Base-by-base conservation (phyloP, 352 stramenopile genomes). In the Phytophthora palmivora region DNA sequence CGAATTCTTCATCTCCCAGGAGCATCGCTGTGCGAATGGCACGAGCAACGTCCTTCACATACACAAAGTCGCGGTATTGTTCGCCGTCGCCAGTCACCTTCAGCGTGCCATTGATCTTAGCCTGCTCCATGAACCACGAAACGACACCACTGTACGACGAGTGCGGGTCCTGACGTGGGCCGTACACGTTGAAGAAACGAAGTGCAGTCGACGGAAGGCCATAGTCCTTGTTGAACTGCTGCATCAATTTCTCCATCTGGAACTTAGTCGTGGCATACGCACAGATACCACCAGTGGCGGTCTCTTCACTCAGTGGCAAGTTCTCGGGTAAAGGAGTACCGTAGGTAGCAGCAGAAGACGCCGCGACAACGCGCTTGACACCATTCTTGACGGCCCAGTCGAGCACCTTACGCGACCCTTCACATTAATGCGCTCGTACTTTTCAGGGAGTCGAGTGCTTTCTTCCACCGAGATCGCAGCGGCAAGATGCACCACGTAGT, bases 101-200 rank as follows among this genome's bases (percentile, higher is more conserved):
- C 58, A 94, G 63, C 15, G 82, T 89, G 43, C 82, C 84, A 60
- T 94, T 91, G 62, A 83, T 90, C 67, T 88, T 88, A 28, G 86
- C 84, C 72, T 92, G 82, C 62, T 94, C 86, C 86, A 94, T 94
- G 64, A 94, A 91, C 83, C 81, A 92, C 37, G 86, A 92, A 22
- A 94, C 80, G 24, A 94, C 86, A 14, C 86, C 86, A 47, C 84
- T 92, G 71, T 94, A 92, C 14, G 82, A 89, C 54, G 86, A 94
- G 70, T 92, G 75, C 2, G 86, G 84, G 55, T 94, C 86, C 58
- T 94, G 86, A 12, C 86, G 82, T 2, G 86, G 86, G 2, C 86
- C 86, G 56, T 92, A 95, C 5, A 93, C 86, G 49, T 95, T 95
- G 66, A 95, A 95, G 53, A 95, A 93, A 4, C 84, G 84, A 45